phyloP scores from a whole-genome alignment of 768 basidiomycete species.

The Royoungia palumana region DNA sequence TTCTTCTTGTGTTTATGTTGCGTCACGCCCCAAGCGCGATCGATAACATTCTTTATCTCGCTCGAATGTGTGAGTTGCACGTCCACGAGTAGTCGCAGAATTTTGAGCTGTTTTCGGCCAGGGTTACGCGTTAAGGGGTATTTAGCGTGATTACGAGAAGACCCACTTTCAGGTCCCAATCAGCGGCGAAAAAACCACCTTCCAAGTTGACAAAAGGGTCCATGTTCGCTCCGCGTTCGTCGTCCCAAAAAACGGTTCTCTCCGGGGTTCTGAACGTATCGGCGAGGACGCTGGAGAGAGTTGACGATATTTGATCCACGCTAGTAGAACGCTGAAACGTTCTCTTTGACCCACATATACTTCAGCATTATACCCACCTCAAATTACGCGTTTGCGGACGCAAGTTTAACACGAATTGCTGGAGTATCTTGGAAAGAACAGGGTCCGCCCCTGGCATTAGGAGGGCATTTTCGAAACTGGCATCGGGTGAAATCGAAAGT shows the following conservation, averaged over 20 bases:
- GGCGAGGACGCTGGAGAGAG: conserved; percentile 62
- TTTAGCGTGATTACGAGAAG: conserved; percentile 23
- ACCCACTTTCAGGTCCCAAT: conserved; percentile 81
- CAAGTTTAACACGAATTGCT: conserved; percentile 76
- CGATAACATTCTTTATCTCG: conserved; percentile 68
- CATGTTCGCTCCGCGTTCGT: conserved; percentile 59
- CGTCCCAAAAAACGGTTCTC: conserved; percentile 80
- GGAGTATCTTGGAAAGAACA: conserved; percentile 69
- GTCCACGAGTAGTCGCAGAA: conserved; percentile 82
- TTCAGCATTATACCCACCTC: conserved; percentile 52
- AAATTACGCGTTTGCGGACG: conserved; percentile 88
- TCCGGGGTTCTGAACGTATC: conserved; percentile 73
- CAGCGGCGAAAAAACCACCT: conserved; percentile 75
- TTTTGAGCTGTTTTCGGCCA: conserved; percentile 56
- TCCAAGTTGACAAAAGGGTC: conserved; percentile 68
- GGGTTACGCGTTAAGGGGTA: conserved; percentile 29
- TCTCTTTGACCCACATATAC: conserved; percentile 21
- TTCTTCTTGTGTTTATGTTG: conserved; percentile 85
- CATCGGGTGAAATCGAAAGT: conserved; percentile 31
- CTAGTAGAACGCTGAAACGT: conserved; percentile 43
- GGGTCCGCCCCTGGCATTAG: conserved; percentile 68
- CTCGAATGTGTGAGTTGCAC: conserved; percentile 69
- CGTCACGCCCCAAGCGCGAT: conserved; percentile 83
- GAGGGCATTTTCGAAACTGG: conserved; percentile 77
- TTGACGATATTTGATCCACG: conserved; percentile 77